Conservation (phyloP, 2,329 filamentous ascomycete genomes). For the Aspergillus quadricinctus region DNA sequence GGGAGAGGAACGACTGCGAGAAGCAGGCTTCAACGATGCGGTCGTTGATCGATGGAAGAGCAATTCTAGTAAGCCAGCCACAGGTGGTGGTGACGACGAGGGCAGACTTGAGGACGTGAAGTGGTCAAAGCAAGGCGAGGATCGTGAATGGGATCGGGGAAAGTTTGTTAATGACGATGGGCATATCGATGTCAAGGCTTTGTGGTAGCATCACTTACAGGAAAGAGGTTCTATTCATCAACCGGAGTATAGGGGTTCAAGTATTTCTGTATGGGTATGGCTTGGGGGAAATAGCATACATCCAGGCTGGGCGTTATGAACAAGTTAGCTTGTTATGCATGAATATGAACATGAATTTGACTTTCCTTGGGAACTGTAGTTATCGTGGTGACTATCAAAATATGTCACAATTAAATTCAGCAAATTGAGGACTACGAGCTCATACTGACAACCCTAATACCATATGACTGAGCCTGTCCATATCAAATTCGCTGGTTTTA, state of each 20-base stretch:
- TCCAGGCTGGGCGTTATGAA: background rate
- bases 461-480: background rate
- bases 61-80: slow-evolving; percentile 51
- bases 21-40: slow-evolving; percentile 72
- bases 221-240: background rate
- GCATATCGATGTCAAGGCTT: slow-evolving; percentile 46
- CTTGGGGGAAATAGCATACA: background rate
- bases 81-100: slow-evolving; percentile 37
- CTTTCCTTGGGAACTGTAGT: background rate
- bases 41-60: slow-evolving; percentile 70
- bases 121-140: slow-evolving; percentile 68
- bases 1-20: slow-evolving; percentile 69
- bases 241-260: background rate
- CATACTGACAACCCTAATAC: background rate
- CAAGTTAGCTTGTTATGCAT: background rate
- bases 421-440: background rate
- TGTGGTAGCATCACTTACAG: slow-evolving; percentile 38
- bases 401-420: background rate
- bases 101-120: slow-evolving; percentile 64
- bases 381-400: background rate
- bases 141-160: slow-evolving; percentile 63
- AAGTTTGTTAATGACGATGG: slow-evolving; percentile 57
- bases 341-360: background rate
- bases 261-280: background rate
- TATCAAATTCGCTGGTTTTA: background rate